Conservation (phyloP, 805 yeast genomes). For the Barnettozyma populi region DNA sequence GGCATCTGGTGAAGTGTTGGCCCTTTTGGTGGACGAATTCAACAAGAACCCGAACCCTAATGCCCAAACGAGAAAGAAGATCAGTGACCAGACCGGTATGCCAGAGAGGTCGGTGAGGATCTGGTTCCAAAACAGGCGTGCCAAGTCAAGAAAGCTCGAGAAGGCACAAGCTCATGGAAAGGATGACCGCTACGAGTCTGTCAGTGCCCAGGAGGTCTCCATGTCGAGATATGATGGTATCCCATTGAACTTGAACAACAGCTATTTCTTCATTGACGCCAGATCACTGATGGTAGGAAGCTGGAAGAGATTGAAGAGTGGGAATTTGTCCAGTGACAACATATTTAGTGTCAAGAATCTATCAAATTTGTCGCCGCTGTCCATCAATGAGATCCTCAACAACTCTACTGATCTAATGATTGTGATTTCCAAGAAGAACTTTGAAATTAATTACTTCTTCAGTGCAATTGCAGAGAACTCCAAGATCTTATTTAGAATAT, state of each 20-base stretch:
- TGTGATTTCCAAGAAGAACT: constrained; percentile 63
- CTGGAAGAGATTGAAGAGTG: constrained; percentile 76
- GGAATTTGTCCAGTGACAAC: constrained; percentile 37
- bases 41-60: constrained; percentile 69
- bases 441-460: constrained; percentile 73
- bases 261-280: constrained; percentile 64
- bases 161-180: constrained; percentile 32
- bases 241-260: constrained; percentile 55
- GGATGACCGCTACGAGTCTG: constrained; percentile 14
- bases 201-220: constrained; percentile 5
- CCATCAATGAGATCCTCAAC: constrained; percentile 57
- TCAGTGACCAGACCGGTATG: constrained; percentile 71
- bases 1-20: constrained; percentile 77
- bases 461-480: constrained; percentile 60
- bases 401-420: constrained; percentile 63
- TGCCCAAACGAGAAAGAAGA: constrained; percentile 61
- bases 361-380: constrained; percentile 61
- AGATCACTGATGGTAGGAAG: constrained; percentile 67
- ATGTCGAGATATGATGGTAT: constrained; percentile 33
- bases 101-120: constrained; percentile 85
- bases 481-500: constrained; percentile 65
- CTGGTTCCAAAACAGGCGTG: constrained; percentile 90
- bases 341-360: constrained; percentile 37
- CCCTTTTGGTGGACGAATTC: constrained; percentile 62
- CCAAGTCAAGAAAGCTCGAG: constrained; percentile 65